A percentile compares a stretch with the other conserved stretches of the same genome.
These are phyloP conservation scores for Aspergillus sp. DNA, from an alignment of 2,329 filamentous ascomycete genomes.

Conservation along the genomic window DNA sequence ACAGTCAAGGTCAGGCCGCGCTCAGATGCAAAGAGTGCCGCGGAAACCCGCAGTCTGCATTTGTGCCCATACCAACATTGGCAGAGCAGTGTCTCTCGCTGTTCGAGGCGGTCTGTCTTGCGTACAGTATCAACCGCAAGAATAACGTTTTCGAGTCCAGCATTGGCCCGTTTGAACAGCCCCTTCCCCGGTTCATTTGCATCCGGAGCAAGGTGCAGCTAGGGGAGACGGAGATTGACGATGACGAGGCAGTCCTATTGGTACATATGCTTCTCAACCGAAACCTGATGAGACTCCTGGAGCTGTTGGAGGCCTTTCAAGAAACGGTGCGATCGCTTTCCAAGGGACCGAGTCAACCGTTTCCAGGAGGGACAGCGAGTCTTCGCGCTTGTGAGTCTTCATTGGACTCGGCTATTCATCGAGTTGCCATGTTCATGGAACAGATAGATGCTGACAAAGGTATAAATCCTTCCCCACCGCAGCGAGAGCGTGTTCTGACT, in stretches of 20 bases:
- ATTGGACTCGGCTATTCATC: conserved; percentile 21
- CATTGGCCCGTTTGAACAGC: conserved; percentile 21
- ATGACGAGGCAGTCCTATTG: conserved; percentile 21
- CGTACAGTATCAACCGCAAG: conserved; percentile 23
- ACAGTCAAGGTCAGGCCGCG: conserved; percentile 20
- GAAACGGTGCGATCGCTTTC: conserved; percentile 11
- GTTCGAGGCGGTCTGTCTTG: conserved; percentile 25
- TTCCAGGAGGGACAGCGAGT: conserved; percentile 9
- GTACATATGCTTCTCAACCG: conserved; percentile 23
- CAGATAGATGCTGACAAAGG: conserved; percentile 20
- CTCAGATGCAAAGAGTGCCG: conserved; percentile 24
- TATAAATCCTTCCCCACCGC: background rate
- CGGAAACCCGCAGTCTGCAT: conserved; percentile 16
- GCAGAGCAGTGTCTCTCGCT: conserved; percentile 32
- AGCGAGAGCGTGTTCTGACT: no score
- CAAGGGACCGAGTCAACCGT: conserved; percentile 11
- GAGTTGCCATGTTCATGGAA: conserved; percentile 22
- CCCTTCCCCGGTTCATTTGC: conserved; percentile 23
- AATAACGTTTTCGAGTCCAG: conserved; percentile 22
- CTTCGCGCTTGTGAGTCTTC: conserved; percentile 21
- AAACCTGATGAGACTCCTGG: conserved; percentile 20
- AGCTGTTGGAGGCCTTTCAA: conserved; percentile 21
- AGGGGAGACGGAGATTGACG: conserved; percentile 27
- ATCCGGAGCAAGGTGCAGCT: conserved; percentile 25
- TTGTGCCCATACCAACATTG: conserved; percentile 41